Base-by-base conservation (phyloP, 306 rosid genomes). In the Sophora flavescens region DNA sequence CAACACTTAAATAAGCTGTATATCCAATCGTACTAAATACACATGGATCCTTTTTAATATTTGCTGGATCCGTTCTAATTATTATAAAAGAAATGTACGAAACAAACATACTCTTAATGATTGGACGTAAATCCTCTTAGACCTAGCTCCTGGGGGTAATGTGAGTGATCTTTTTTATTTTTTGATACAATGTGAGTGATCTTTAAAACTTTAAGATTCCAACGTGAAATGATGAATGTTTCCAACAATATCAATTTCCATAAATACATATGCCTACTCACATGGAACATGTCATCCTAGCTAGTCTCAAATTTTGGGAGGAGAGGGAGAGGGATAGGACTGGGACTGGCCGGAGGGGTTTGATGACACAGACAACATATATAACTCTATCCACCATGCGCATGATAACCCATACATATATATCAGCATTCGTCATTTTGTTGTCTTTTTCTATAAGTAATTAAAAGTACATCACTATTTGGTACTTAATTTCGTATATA, bases 401-500 rank as follows among this genome's bases (percentile, higher is more conserved):
- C 59, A 59, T 52, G 8, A 70, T 69, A 14, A 59, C 22, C 68
- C 62, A 9, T n/a, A 8, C n/a, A 6, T 41, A 62, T 30, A 6
- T 41, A 62, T 30, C 17, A 7, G 16, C 41, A 44, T 45, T 68
- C 51, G 17, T 45, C 54, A 71, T 12, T 32, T 68, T 48, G 47
- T 78, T 62, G 72, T 79, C 78, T 59, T 52, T 41, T 52, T 79
- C 59, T 7, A 26, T 2, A 63, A 13, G 17, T 35, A 78, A 58
- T 67, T 16, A 3, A 36, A 58, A 78, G 70, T 69, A 22, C 61
- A 50, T 15, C 15, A 26, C 42, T 47, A 18, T 48, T 54, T 79
- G 9, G 56, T 8, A 1, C 15, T 30, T 65, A 16, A 61, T 32
- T 50, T 33, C 7, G 48, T 64, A 72, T 79, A 79, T 70, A 53